Base-by-base conservation (phyloP, 2,329 filamentous ascomycete species). In the Talaromyces rugulosus region DNA sequence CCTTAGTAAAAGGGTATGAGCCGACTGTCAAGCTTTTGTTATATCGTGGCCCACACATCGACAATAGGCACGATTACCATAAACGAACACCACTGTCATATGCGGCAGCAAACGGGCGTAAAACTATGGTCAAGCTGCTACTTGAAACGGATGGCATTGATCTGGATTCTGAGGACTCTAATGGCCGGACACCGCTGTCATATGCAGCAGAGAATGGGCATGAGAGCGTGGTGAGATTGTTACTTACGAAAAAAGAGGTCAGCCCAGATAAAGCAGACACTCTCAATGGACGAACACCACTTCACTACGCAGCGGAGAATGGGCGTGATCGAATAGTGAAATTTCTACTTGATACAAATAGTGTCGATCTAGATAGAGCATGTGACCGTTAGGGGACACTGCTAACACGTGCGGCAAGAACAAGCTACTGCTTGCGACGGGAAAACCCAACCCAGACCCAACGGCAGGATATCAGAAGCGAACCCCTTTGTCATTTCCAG, bases 1-100 rank as follows among this genome's bases (percentile, higher is more conserved):
- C 82, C 2, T 81, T 81, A 12, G 78, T 80, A 63, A 79, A 79
- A 47, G 52, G 59, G n/a, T 36, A 50, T 14, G 31, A 36, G 44
- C 16, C 14, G 4, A n/a, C 27, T 30, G 52, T 56, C 16, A 61
- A 56, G 52, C 52, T 61, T 18, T 31, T 61, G 28, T 5, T 61
- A 50, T 28, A 50, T 31, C 50, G 18, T 28, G 52, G 28, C 23
- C 40, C 28, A 31, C 28, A 23, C 9, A 28, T 36, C 31, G 54
- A 33, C 47, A 36, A 53, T 36, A 12, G 7, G 23, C 56, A 59
- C 28, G 66, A 63, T 60, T 11, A 57, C 7, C 52, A 58, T 31
- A 60, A 61, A 9, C 57, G 61, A 40, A 65, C 55, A 27, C 62
- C 66, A 3, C 31, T 70, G 36, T 56, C 23, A 33, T 42, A 18